Evolutionary conservation across 805 yeast species (phyloP).

Genomic region (Candida pseudofarinosa): DNA sequence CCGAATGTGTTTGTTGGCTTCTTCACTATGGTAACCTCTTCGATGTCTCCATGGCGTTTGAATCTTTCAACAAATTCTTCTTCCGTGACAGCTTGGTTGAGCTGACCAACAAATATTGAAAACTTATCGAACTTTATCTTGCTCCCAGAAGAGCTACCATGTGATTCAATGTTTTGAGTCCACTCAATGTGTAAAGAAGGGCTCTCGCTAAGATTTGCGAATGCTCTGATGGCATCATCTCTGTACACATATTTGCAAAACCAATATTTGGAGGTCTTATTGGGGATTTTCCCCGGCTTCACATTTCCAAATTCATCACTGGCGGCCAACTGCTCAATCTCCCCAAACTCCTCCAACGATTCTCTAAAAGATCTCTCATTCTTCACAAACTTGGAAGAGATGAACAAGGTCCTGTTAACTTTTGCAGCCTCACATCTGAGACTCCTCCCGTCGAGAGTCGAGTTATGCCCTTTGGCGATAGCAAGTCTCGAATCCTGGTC

Average conservation of each 20-base stretch:
- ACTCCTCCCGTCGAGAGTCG: slow-evolving; percentile 65
- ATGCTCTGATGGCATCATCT: slow-evolving; percentile 85
- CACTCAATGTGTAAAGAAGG: slow-evolving; percentile 65
- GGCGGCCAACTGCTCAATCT: slow-evolving; percentile 60
- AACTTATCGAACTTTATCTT: slow-evolving; percentile 49
- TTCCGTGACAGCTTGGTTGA: slow-evolving; percentile 51
- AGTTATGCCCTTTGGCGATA: slow-evolving; percentile 62
- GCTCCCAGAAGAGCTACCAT: slow-evolving; percentile 6
- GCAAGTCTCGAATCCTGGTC: slow-evolving; percentile 71
- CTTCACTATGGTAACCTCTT: slow-evolving; percentile 52
- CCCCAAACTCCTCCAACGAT: slow-evolving; percentile 57
- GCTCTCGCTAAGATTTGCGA: slow-evolving; percentile 59
- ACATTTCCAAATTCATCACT: slow-evolving; percentile 34
- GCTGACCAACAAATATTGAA: slow-evolving; percentile 78
- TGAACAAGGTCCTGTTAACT: slow-evolving; percentile 80
- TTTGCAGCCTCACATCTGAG: slow-evolving; percentile 88
- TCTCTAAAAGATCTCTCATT: slow-evolving; percentile 32
- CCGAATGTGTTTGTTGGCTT: slow-evolving; percentile 58
- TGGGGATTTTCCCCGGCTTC: slow-evolving; percentile 4
- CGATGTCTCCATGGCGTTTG: slow-evolving; percentile 61
- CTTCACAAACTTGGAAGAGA: slow-evolving; percentile 32
- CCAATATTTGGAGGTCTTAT: slow-evolving; percentile 48
- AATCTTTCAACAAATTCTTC: slow-evolving; percentile 57
- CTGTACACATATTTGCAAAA: slow-evolving; percentile 74
- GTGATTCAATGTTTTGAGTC: slow-evolving; percentile 77